These are phyloP conservation scores for Pseudogymnoascus sp. DNA, from an alignment of 2,329 filamentous ascomycete genomes.

Conservation along the genomic window DNA sequence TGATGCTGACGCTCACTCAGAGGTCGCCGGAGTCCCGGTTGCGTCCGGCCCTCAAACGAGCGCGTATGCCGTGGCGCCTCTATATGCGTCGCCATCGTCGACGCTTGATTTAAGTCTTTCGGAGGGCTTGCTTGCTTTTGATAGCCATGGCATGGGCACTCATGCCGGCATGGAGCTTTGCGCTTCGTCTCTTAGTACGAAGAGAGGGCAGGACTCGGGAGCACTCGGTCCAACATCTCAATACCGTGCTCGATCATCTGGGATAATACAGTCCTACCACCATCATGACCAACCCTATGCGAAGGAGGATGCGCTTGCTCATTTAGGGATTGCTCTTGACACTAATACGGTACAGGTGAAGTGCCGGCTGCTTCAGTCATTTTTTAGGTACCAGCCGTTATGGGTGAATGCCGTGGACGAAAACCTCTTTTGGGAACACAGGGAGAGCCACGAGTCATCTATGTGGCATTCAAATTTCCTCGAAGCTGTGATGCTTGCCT, in stretches of 20 bases:
- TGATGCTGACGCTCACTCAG: background rate
- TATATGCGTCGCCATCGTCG: background rate
- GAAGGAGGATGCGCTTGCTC: background rate
- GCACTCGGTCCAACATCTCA: background rate
- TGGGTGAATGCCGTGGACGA: conserved; percentile 7
- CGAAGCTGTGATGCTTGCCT: conserved; percentile 2
- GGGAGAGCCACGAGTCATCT: background rate
- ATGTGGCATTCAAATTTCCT: conserved; percentile 6
- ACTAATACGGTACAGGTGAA: background rate
- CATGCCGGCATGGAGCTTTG: background rate
- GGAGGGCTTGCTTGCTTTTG: background rate
- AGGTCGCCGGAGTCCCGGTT: background rate
- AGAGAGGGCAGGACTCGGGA: background rate
- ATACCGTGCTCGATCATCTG: background rate
- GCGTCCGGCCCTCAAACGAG: background rate
- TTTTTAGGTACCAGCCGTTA: conserved; percentile 7
- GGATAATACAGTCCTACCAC: background rate
- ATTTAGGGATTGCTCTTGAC: conserved; percentile 4
- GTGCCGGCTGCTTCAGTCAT: conserved; percentile 1
- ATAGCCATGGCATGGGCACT: background rate
- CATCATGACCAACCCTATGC: background rate
- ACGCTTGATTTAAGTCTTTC: background rate
- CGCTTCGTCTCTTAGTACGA: background rate
- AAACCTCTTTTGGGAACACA: background rate
- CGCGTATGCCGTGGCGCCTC: background rate